Evolutionary conservation across 805 yeast species (phyloP), one percentile per base, ranked within the genome.

Genomic region (Monosporozyma aerobia): DNA sequence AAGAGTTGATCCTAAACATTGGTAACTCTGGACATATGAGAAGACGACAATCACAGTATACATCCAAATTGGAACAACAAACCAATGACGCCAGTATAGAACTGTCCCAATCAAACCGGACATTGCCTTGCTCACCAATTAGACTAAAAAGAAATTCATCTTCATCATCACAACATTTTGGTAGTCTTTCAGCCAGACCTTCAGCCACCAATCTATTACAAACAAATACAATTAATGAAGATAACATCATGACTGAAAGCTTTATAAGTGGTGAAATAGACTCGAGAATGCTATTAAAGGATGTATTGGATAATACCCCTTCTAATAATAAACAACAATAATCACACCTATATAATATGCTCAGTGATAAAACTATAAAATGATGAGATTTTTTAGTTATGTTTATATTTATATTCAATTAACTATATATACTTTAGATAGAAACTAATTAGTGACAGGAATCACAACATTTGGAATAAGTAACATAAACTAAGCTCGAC

Each of bases 1-100:
- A 56, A 33, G 66, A 60, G 35, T 45, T 63, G 22, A 53, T 62
- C 5, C 44, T 63, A 44, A 60, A 57, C 47, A 49, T 61, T 25
- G 63, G 63, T 3, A 52, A 51, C 10, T 49, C 54, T 13, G 60
- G 61, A 8, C 60, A 54, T 29, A 48, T 39, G 37, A 59, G 64
- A 29, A 56, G 64, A 16, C 57, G 56, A 14, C 50, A 39, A 39
- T 40, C 46, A 39, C 40, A 46, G 30, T 47, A 47, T 22, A 23
- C 49, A 23, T 35, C 44, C n/a, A 29, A 49, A 19, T 44, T 48
- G 8, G 41, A 44, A 27, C 23, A 27, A 14, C 27, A 19, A 40
- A 40, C 25, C n/a, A 35, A 13, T 3, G 16, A 11, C 4, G n/a
- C 33, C 5, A 44, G n/a, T 32, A 13, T 46, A 2, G 32, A 47